A percentile compares a stretch with the other conserved stretches of the same genome.
Evolutionary conservation across 371 early-diverging fungal species (phyloP).

Genomic region (Conidiobolus incongruus): DNA sequence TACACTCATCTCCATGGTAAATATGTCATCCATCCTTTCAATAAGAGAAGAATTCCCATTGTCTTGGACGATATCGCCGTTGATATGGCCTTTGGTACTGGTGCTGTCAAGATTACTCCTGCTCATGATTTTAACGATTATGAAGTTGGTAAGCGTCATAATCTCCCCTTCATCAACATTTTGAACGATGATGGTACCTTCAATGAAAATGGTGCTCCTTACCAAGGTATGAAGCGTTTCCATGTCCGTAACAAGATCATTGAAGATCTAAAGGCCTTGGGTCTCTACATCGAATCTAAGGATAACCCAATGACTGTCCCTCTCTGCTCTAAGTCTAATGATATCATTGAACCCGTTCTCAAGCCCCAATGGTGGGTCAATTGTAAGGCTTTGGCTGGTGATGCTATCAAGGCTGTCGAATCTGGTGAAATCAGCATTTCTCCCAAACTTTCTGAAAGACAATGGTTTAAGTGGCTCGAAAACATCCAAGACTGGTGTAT

Average conservation of each 20-base stretch:
- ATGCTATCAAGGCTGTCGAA: constrained; percentile 69
- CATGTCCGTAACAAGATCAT: constrained; percentile 83
- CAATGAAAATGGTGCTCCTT: constrained; percentile 74
- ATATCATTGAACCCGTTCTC: constrained; percentile 95
- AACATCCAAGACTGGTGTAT: constrained; percentile 98
- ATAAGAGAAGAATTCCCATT: constrained; percentile 74
- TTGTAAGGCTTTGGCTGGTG: constrained; percentile 79
- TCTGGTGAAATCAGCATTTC: constrained; percentile 69
- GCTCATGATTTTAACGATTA: constrained; percentile 99
- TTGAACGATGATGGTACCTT: constrained; percentile 91
- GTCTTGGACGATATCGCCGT: constrained; percentile 80
- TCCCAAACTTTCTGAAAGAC: constrained; percentile 77
- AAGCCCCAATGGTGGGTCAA: constrained; percentile 99
- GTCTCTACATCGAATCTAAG: constrained; percentile 68
- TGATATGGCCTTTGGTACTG: constrained; percentile 95
- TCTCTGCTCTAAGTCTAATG: constrained; percentile 79
- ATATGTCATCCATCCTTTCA: constrained; percentile 89
- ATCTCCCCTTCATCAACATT: constrained; percentile 80
- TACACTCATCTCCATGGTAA: constrained; percentile 82
- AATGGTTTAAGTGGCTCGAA: constrained; percentile 95
- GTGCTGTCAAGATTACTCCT: constrained; percentile 99
- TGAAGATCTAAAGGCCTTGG: constrained; percentile 66
- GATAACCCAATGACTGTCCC: constrained; percentile 92
- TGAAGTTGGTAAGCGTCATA: constrained; percentile 88
- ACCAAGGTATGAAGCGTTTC: constrained; percentile 85